A percentile compares a stretch with the other conserved stretches of the same genome.
Evolutionary conservation across 164 flowering plant genomes (phyloP).

Genomic region (Cinnamomum chago): DNA sequence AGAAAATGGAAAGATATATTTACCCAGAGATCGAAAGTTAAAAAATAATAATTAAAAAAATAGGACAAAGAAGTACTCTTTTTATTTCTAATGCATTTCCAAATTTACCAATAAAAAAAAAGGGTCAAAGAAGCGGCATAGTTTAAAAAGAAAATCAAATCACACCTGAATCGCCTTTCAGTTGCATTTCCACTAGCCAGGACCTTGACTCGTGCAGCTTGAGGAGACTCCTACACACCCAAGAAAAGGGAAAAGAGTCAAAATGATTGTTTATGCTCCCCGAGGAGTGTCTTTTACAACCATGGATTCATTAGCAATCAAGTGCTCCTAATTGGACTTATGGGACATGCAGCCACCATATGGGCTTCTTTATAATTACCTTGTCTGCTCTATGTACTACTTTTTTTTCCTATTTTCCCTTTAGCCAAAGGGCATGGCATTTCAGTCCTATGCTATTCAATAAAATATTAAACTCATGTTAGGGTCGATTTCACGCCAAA

Average conservation of each 20-base stretch:
- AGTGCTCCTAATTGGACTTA: neutral
- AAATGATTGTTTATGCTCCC: neutral
- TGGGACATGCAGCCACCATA: neutral
- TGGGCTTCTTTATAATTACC: no score
- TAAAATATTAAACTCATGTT: no score
- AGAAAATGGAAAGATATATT: neutral
- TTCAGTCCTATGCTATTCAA: no score
- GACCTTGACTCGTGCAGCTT: constrained; percentile 95
- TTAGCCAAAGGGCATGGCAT: no score
- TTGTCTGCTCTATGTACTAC: no score
- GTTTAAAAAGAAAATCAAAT: neutral
- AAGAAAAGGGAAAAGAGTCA: neutral
- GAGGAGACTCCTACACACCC: constrained; percentile 80
- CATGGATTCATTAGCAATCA: constrained; percentile 1
- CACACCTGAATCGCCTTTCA: constrained; percentile 89
- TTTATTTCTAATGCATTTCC: no score
- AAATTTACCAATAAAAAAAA: no score
- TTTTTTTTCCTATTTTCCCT: no score
- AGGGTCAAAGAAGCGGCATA: neutral
- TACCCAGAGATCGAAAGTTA: no score
- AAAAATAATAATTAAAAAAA: no score
- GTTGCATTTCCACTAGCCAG: constrained; percentile 94
- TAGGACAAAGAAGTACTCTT: neutral
- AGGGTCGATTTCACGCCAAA: no score
- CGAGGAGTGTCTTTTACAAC: neutral